Conservation (phyloP, 148 eudicot genomes). For the Gaultheria prostrata region DNA sequence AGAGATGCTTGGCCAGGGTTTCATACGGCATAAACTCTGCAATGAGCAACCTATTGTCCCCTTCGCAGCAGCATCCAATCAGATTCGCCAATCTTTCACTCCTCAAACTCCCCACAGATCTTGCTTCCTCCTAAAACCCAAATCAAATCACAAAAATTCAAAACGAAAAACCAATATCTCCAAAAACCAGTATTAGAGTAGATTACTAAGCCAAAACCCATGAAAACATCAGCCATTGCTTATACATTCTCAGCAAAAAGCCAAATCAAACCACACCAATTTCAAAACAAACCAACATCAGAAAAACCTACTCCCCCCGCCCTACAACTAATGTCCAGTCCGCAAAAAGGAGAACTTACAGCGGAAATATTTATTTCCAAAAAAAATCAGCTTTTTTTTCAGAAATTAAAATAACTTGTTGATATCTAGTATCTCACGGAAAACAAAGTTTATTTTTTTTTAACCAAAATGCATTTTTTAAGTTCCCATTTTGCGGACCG, state of each 20-base stretch:
- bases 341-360: too few species aligned
- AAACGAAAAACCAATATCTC: neutral
- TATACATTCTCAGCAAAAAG: neutral
- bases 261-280: neutral
- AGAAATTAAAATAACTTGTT: too few species aligned
- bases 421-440: too few species aligned
- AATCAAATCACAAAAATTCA: neutral
- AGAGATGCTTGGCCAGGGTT: slow-evolving; percentile 66
- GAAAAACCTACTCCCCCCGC: neutral
- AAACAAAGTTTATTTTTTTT: too few species aligned
- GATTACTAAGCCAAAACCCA: neutral
- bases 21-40: slow-evolving; percentile 72
- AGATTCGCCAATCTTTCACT: slow-evolving; percentile 59
- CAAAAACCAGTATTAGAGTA: neutral
- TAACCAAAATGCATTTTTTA: too few species aligned
- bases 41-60: slow-evolving; percentile 60
- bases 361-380: too few species aligned
- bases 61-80: slow-evolving; percentile 58
- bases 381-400: too few species aligned
- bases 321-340: too few species aligned
- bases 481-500: too few species aligned
- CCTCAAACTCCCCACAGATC: slow-evolving; percentile 56
- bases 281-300: neutral
- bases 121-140: slow-evolving; percentile 56
- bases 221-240: neutral